Conservation (phyloP, 306 rosid genomes). For the Acmispon strigosus region DNA sequence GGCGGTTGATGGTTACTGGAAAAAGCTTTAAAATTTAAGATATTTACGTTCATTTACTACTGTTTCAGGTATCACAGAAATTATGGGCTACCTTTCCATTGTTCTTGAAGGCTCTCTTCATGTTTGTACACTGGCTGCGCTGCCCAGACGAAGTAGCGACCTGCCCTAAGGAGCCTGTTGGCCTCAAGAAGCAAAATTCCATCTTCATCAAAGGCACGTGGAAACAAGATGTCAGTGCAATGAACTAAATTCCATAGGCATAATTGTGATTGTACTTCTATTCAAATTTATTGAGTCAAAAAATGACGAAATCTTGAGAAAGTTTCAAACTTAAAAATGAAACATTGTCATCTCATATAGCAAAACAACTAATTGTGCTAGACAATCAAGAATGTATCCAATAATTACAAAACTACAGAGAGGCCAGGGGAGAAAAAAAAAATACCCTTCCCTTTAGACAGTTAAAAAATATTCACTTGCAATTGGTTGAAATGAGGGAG, state of each 20-base stretch:
- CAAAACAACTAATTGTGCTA: conserved; percentile 4
- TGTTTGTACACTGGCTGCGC: conserved; percentile 99
- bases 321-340: no score
- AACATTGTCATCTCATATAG: no score
- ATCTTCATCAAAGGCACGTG: conserved; percentile 49
- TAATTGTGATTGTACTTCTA: background rate
- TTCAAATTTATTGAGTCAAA: background rate
- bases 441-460: background rate
- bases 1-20: background rate
- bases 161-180: conserved; percentile 85
- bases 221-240: conserved; percentile 16
- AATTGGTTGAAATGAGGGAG: background rate
- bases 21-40: background rate
- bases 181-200: conserved; percentile 88
- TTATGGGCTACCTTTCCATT: conserved; percentile 75
- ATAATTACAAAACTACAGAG: background rate
- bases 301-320: no score
- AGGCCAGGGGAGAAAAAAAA: no score
- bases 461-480: background rate
- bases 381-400: background rate
- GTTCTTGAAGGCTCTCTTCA: conserved; percentile 69
- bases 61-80: background rate
- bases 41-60: background rate
- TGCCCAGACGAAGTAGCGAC: conserved; percentile 98
- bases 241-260: background rate